Conservation (phyloP, 106 monocot genomes). For the Dendrobium officinale region DNA sequence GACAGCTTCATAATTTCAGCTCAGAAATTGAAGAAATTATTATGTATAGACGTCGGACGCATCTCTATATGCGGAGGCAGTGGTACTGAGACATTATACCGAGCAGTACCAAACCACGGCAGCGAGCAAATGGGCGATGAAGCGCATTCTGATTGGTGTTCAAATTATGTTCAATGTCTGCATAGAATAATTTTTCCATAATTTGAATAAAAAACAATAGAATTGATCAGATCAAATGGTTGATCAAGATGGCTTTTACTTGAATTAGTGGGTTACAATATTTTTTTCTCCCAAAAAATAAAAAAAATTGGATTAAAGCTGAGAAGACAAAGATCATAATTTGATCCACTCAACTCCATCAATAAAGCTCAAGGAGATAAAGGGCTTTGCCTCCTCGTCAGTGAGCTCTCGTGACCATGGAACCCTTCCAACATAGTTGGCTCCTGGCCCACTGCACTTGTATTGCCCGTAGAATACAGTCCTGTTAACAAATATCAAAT, state of each 20-base stretch:
- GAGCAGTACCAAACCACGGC: no score
- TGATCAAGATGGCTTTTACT: neutral
- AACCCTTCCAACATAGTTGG: conserved; percentile 8
- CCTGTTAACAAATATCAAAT: conserved; percentile 11
- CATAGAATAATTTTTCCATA: no score
- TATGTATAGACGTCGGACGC: no score
- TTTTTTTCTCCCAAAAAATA: neutral
- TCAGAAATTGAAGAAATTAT: no score
- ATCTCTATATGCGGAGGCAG: no score
- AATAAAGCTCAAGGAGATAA: conserved; percentile 70
- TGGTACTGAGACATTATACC: no score
- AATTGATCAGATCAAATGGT: no score
- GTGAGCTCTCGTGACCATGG: conserved; percentile 81
- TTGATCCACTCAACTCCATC: conserved; percentile 79
- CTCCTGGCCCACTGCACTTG: conserved; percentile 8
- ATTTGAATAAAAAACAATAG: no score
- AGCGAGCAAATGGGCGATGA: no score
- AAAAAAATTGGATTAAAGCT: neutral
- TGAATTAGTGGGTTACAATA: neutral
- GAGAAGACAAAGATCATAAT: conserved; percentile 15
- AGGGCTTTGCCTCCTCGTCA: conserved; percentile 94
- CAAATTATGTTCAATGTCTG: no score
- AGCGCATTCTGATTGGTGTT: no score
- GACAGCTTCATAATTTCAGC: no score
- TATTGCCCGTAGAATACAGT: conserved; percentile 18